Evolutionary conservation across 139 green algal species (phyloP).

Genomic region (Picochlorum sp.): DNA sequence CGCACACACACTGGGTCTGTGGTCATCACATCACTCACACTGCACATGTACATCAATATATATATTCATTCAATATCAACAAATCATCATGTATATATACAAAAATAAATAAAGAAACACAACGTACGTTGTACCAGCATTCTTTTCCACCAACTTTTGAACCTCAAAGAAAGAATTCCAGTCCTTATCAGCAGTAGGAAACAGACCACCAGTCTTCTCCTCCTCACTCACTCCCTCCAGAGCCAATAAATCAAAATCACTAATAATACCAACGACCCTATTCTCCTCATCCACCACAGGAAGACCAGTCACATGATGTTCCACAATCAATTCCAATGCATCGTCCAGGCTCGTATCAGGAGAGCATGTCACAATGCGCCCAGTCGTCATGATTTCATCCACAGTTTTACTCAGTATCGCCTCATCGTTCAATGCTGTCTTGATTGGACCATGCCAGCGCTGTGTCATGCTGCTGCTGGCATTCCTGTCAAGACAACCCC

Average conservation of each 20-base stretch:
- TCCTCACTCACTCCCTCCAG: slow-evolving; percentile 51
- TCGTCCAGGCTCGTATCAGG: slow-evolving; percentile 47
- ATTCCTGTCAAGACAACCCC: neutral
- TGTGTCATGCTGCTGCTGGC: slow-evolving; percentile 5
- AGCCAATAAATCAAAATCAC: slow-evolving; percentile 73
- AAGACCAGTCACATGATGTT: slow-evolving; percentile 47
- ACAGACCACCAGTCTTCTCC: slow-evolving; percentile 36
- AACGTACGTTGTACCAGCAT: slow-evolving; percentile 35
- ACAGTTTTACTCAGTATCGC: slow-evolving; percentile 10
- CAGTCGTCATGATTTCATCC: slow-evolving; percentile 47
- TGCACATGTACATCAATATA: slow-evolving; percentile 12
- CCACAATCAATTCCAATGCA: slow-evolving; percentile 48
- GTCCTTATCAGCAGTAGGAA: slow-evolving; percentile 40
- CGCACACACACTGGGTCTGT: slow-evolving; percentile 48
- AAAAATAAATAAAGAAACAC: neutral
- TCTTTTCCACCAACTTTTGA: slow-evolving; percentile 56
- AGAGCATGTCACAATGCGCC: slow-evolving; percentile 18
- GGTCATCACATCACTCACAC: slow-evolving; percentile 74
- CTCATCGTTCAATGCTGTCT: slow-evolving; percentile 4
- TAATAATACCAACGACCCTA: slow-evolving; percentile 62
- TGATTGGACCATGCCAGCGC: neutral
- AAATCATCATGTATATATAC: no score
- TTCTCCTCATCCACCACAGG: slow-evolving; percentile 42
- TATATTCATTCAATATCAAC: no score
- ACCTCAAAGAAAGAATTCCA: slow-evolving; percentile 60